phyloP scores from a whole-genome alignment of 1,139 yeast genomes.

The Wickerhamomyces sp. region DNA sequence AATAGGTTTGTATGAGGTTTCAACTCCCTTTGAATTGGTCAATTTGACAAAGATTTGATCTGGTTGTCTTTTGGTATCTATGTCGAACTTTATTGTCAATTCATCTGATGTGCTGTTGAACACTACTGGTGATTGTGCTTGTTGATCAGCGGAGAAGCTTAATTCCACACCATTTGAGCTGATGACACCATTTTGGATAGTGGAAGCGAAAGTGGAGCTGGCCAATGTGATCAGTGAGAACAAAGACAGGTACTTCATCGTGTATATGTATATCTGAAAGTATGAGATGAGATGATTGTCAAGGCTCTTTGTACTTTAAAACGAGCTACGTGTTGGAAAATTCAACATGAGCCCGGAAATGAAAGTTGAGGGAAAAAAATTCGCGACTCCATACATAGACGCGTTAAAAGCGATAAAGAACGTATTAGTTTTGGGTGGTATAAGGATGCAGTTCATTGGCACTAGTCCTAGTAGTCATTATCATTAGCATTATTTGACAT shows the following conservation, averaged over 20 bases:
- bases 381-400: too few species aligned
- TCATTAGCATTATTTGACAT: too few species aligned
- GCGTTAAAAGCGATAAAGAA: too few species aligned
- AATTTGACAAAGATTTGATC: conserved; percentile 20
- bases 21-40: conserved; percentile 15
- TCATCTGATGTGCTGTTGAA: conserved; percentile 12
- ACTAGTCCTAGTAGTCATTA: too few species aligned
- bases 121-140: conserved; percentile 8
- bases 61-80: conserved; percentile 15
- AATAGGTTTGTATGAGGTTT: conserved; percentile 21
- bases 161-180: background rate
- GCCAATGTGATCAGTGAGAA: background rate
- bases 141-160: background rate
- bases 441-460: too few species aligned
- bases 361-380: too few species aligned
- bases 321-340: too few species aligned
- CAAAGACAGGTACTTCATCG: background rate
- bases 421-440: too few species aligned
- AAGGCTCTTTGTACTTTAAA: too few species aligned
- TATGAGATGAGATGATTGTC: too few species aligned
- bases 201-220: background rate
- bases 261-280: too few species aligned
- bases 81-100: conserved; percentile 17
- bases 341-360: too few species aligned
- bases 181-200: background rate